These are phyloP conservation scores for Dendrocalamus sinicus DNA, from an alignment of 176 grass and related monocot species.

Conservation along the genomic window DNA sequence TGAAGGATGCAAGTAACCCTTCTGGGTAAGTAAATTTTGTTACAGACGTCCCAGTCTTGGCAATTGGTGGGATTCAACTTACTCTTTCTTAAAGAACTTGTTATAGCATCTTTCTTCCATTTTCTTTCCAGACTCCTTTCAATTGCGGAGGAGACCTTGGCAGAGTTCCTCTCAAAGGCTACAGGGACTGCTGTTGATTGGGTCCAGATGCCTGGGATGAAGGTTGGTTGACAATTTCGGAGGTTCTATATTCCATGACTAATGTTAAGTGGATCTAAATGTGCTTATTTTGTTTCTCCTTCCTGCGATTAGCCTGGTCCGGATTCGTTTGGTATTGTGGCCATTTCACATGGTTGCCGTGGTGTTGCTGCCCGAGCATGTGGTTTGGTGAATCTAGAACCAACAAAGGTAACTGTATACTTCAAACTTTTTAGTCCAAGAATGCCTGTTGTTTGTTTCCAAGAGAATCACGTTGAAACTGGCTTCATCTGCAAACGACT, in stretches of 20 bases:
- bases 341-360: constrained; percentile 88
- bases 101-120: neutral
- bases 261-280: neutral
- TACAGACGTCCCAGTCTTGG: neutral
- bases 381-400: constrained; percentile 98
- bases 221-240: constrained; percentile 55
- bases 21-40: constrained; percentile 70
- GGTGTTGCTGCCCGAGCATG: constrained; percentile 97
- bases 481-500: neutral
- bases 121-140: constrained; percentile 66
- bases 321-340: constrained; percentile 98
- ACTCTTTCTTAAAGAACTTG: neutral
- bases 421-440: neutral
- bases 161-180: constrained; percentile 99
- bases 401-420: constrained; percentile 66
- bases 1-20: constrained; percentile 87
- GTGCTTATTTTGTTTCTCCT: constrained; percentile 27
- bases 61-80: neutral
- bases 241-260: neutral
- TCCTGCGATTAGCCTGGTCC: constrained; percentile 88
- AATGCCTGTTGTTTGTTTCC: neutral
- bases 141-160: constrained; percentile 93
- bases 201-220: constrained; percentile 99
- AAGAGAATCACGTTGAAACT: neutral
- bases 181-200: constrained; percentile 99